Percentiles rank a stretch among this genome's conserved stretches.
Evolutionary conservation across 257 asterid species (phyloP).

Genomic region (Coffea eugenioides): DNA sequence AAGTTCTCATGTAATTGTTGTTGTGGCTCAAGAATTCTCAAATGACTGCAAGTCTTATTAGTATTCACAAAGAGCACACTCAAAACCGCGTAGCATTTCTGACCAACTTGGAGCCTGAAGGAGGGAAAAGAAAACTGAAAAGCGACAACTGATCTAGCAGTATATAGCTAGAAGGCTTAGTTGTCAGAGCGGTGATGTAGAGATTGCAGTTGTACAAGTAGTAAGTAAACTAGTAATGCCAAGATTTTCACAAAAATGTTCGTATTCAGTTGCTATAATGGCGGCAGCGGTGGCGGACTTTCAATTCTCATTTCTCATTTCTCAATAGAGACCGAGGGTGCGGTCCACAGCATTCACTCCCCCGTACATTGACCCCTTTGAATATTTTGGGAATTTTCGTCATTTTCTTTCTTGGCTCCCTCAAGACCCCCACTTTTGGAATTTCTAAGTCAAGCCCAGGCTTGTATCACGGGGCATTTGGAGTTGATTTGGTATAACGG

Average conservation of each 20-base stretch:
- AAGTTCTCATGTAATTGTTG: neutral
- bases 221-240: neutral
- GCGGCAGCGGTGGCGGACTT: conserved; percentile 20
- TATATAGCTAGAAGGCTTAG: neutral
- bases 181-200: neutral
- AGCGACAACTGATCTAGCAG: no score
- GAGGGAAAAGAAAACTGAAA: neutral
- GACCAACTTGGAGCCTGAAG: neutral
- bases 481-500: neutral
- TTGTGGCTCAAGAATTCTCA: neutral
- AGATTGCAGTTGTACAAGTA: no score
- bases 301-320: conserved; percentile 10
- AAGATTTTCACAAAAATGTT: neutral
- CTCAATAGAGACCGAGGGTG: neutral
- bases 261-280: conserved; percentile 1
- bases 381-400: neutral
- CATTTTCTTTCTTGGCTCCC: neutral
- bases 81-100: neutral
- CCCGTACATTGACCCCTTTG: neutral
- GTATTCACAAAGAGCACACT: neutral
- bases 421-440: neutral
- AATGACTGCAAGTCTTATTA: neutral
- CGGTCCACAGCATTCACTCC: conserved; percentile 11
- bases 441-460: neutral
- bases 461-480: neutral